Percentiles rank a stretch among this genome's conserved stretches.
These are phyloP conservation scores for Pichia sp. DNA, from an alignment of 1,139 yeast species.

Conservation along the genomic window DNA sequence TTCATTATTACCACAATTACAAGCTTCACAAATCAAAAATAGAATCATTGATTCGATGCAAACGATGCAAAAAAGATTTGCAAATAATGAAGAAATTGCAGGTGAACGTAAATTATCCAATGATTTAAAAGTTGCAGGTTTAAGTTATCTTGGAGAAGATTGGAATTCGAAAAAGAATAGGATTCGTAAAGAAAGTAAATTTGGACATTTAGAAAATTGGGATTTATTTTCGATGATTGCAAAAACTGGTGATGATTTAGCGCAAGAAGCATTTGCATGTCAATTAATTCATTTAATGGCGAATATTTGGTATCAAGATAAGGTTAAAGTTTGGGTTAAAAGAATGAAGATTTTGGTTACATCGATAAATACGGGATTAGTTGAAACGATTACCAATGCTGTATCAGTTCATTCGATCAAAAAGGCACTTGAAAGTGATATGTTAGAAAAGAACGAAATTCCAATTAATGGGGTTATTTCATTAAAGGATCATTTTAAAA, in stretches of 20 bases:
- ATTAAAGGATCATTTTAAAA: constrained; percentile 66
- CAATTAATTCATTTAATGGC: constrained; percentile 85
- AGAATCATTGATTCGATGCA: constrained; percentile 87
- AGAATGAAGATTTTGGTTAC: constrained; percentile 88
- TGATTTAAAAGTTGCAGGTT: constrained; percentile 75
- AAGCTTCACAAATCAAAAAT: constrained; percentile 63
- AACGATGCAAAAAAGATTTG: constrained; percentile 68
- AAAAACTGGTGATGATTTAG: constrained; percentile 89
- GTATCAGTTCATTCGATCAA: constrained; percentile 89
- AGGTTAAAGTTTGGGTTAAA: constrained; percentile 80
- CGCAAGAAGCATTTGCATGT: constrained; percentile 97
- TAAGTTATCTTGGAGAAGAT: constrained; percentile 76
- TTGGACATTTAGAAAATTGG: constrained; percentile 88
- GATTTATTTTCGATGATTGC: constrained; percentile 92
- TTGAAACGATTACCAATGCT: constrained; percentile 92
- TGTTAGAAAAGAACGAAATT: constrained; percentile 59
- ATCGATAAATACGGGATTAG: constrained; percentile 83
- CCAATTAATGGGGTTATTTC: constrained; percentile 65
- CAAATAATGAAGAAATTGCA: constrained; percentile 57
- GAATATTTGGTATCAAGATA: constrained; percentile 66
- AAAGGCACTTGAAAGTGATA: constrained; percentile 75
- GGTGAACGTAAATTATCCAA: constrained; percentile 90
- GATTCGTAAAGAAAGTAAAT: constrained; percentile 68
- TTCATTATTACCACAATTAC: constrained; percentile 63
- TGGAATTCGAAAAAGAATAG: constrained; percentile 80